These are phyloP conservation scores for Tagetes erecta DNA, from an alignment of 129 eudicot species.

Conservation along the genomic window DNA sequence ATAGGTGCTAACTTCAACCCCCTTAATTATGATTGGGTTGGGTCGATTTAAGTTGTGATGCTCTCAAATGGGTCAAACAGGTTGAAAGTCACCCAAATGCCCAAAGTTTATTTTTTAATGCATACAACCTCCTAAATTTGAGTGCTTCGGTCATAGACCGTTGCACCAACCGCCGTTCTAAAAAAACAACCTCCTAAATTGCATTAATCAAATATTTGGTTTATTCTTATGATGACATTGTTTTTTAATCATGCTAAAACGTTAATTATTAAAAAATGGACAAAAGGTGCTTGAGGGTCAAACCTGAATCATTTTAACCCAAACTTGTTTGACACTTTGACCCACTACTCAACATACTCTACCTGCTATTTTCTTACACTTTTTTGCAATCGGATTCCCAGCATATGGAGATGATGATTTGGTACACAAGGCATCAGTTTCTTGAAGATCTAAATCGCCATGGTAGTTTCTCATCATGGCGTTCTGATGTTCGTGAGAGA, in stretches of 20 bases:
- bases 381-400: constrained; percentile 33
- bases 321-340: neutral
- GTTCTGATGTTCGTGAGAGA: constrained; percentile 48
- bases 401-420: constrained; percentile 91
- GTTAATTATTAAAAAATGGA: neutral
- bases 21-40: neutral
- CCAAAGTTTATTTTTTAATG: neutral
- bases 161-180: too few relatives aligned
- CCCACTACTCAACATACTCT: neutral
- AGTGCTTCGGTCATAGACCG: too few relatives aligned
- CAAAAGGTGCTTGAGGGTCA: neutral
- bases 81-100: neutral
- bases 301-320: neutral
- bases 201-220: neutral
- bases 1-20: neutral
- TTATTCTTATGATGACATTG: neutral
- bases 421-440: constrained; percentile 76
- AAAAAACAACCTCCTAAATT: neutral
- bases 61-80: neutral
- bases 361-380: neutral
- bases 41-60: neutral
- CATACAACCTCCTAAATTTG: neutral
- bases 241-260: neutral
- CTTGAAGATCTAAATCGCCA: constrained; percentile 62
- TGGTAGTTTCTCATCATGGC: constrained; percentile 37